A percentile compares a stretch with the other conserved stretches of the same genome.
These are phyloP conservation scores for Leccinum subgranulosum DNA, from an alignment of 768 basidiomycete genomes.

Conservation along the genomic window DNA sequence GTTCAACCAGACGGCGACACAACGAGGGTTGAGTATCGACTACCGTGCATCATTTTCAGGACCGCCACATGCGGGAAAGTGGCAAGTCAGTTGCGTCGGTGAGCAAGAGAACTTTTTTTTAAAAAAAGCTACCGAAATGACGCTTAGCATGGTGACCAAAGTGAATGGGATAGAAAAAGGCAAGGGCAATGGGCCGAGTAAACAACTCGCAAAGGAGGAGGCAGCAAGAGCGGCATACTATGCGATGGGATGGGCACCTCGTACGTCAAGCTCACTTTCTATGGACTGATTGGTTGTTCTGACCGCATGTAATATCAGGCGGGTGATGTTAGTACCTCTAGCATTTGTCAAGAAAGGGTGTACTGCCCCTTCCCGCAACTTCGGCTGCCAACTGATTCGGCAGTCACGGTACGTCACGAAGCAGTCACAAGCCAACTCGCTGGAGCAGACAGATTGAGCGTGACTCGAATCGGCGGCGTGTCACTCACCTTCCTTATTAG, in stretches of 20 bases:
- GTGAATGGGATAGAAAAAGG: slow-evolving; percentile 73
- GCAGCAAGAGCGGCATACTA: slow-evolving; percentile 70
- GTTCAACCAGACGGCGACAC: slow-evolving; percentile 71
- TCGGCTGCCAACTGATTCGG: background rate
- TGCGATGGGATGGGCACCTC: slow-evolving; percentile 70
- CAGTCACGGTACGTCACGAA: background rate
- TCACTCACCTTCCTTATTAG: background rate
- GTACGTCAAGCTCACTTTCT: slow-evolving; percentile 22
- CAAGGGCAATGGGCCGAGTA: slow-evolving; percentile 59
- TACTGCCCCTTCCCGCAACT: background rate
- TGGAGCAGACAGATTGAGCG: background rate
- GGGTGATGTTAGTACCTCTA: slow-evolving; percentile 3
- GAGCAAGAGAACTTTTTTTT: slow-evolving; percentile 26
- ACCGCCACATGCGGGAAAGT: slow-evolving; percentile 64
- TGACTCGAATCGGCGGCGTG: background rate
- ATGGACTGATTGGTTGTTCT: background rate
- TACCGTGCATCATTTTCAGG: slow-evolving; percentile 61
- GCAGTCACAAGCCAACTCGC: background rate
- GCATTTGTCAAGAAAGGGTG: background rate
- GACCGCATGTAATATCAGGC: slow-evolving; percentile 5
- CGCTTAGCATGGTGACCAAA: slow-evolving; percentile 25
- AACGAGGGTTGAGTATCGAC: slow-evolving; percentile 59
- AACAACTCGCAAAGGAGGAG: slow-evolving; percentile 76
- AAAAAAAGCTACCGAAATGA: background rate
- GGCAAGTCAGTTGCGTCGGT: slow-evolving; percentile 71